Evolutionary conservation across 352 stramenopile genomes (phyloP), one percentile per base, ranked within the genome.

Genomic region (Aphanomyces cochlioides): DNA sequence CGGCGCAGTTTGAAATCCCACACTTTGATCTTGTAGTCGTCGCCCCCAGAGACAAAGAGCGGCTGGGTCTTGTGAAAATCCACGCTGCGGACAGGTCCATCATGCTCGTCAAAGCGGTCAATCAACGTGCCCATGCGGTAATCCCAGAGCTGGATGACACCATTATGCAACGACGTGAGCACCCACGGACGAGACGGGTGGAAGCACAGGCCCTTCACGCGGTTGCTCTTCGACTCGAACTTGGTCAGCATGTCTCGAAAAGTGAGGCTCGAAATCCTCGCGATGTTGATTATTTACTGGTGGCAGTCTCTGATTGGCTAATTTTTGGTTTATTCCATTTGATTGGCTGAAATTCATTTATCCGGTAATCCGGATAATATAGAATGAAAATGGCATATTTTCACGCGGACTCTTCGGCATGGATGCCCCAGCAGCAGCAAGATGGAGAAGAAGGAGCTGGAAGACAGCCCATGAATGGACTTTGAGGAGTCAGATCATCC

Each of bases 11-110:
- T 99, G 82, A 99, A 99, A 83, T 99, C 97, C 97, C 97, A 99
- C 21, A 99, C 96, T 84, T 99, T 99, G 75, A 99, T 98, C 80
- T 99, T 99, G 93, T 99, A 99, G 81, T 99, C 98, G 77, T 99
- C 98, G 34, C 97, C 97, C 21, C 97, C 98, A 15, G 95, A 99
- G 15, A 99, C 97, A 70, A 99, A 98, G 15, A 99, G 85, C 50
- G 96, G 96, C 79, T 99, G 97, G 36, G 90, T 90, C 60, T 95
- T 84, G 84, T 99, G 96, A 76, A 99, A 99, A 80, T 99, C 97
- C 4, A 99, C 96, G 61, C 97, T 96, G 66, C 98, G 93, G 58
- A 99, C 98, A 19, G 98, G 98, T 0, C 97, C 97, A 72, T 99
- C 97, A 85, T 99, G 97, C 79, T 99, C 98, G 77, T 99, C 97